phyloP scores from a whole-genome alignment of 352 stramenopile genomes.

The Phytophthora kernoviae region DNA sequence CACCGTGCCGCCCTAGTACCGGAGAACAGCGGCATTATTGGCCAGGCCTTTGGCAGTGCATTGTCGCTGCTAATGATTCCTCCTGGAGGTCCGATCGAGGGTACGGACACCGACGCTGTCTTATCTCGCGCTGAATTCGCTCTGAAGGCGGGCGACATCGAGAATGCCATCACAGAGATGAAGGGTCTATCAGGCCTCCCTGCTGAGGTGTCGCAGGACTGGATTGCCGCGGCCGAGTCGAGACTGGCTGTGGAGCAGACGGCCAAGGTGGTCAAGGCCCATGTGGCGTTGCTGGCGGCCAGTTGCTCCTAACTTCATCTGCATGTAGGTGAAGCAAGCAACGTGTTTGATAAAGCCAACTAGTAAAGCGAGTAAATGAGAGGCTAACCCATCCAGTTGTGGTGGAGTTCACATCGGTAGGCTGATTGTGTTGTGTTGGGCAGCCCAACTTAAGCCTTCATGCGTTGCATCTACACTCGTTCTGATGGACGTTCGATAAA shows the following conservation, averaged over 20 bases:
- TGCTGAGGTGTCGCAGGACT: slow-evolving; percentile 76
- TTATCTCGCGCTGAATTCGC: slow-evolving; percentile 85
- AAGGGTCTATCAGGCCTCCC: slow-evolving; percentile 69
- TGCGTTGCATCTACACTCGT: too few relatives aligned
- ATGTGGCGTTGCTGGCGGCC: slow-evolving; percentile 78
- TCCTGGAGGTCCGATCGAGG: slow-evolving; percentile 76
- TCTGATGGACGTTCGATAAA: too few relatives aligned
- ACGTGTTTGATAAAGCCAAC: slow-evolving; percentile 26
- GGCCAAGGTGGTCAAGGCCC: slow-evolving; percentile 82
- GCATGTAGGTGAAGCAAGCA: slow-evolving; percentile 7
- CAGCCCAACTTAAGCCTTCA: too few relatives aligned
- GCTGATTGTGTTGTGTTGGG: too few relatives aligned
- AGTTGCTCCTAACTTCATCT: slow-evolving; percentile 66
- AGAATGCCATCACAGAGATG: slow-evolving; percentile 72
- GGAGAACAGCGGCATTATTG: slow-evolving; percentile 69
- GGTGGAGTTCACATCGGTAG: slow-evolving; percentile 11
- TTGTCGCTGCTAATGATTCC: slow-evolving; percentile 81
- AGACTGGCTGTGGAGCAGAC: slow-evolving; percentile 84
- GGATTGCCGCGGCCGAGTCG: slow-evolving; percentile 73
- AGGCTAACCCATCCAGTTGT: slow-evolving; percentile 4
- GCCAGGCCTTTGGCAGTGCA: slow-evolving; percentile 71
- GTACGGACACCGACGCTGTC: slow-evolving; percentile 70
- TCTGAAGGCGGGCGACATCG: slow-evolving; percentile 81
- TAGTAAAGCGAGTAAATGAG: slow-evolving; percentile 29
- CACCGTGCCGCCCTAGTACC: slow-evolving; percentile 72